These are phyloP conservation scores for Kuraishia hungarica DNA, from an alignment of 805 yeast genomes.

Conservation along the genomic window DNA sequence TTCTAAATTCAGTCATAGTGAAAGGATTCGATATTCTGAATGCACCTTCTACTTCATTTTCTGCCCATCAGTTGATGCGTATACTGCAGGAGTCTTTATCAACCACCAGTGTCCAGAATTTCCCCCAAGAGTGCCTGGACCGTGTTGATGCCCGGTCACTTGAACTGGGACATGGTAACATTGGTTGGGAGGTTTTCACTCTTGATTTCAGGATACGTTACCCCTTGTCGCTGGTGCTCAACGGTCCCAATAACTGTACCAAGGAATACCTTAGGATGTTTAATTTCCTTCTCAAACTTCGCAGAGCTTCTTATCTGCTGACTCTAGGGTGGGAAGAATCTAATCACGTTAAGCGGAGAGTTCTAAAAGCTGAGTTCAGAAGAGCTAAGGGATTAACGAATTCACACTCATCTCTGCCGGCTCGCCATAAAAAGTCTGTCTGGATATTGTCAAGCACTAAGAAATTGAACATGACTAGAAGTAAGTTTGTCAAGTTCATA, in stretches of 20 bases:
- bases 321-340: constrained; percentile 37
- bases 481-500: constrained; percentile 31
- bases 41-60: constrained; percentile 54
- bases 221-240: constrained; percentile 49
- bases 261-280: constrained; percentile 71
- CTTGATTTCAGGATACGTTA: constrained; percentile 55
- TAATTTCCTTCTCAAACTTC: constrained; percentile 76
- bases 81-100: constrained; percentile 57
- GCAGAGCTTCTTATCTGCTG: constrained; percentile 49
- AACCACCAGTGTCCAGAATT: constrained; percentile 38
- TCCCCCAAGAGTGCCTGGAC: constrained; percentile 29
- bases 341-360: constrained; percentile 21
- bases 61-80: constrained; percentile 58
- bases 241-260: constrained; percentile 33
- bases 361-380: constrained; percentile 11
- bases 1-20: constrained; percentile 55
- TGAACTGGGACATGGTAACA: constrained; percentile 58
- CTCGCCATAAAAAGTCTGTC: constrained; percentile 10
- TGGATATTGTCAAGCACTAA: constrained; percentile 17
- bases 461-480: constrained; percentile 28
- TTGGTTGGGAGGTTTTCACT: constrained; percentile 92
- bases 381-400: constrained; percentile 9
- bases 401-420: constrained; percentile 6
- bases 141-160: constrained; percentile 78
- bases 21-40: constrained; percentile 46